A percentile compares a stretch with the other conserved stretches of the same genome.
Conservation (phyloP, 352 stramenopile genomes). For the Pythium sp. region DNA sequence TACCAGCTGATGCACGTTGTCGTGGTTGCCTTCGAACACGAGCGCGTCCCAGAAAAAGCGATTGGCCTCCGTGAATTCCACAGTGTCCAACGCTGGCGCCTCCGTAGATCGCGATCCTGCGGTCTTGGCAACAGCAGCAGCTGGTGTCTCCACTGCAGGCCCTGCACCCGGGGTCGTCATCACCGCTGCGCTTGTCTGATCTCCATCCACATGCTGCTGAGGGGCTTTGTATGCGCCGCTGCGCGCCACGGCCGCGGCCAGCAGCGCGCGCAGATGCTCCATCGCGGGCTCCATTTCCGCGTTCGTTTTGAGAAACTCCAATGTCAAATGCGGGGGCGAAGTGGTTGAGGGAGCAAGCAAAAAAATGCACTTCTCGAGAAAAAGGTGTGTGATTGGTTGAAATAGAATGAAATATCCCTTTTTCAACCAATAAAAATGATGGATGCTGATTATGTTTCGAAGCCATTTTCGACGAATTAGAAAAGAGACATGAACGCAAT, state of each 20-base stretch:
- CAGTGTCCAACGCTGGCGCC: slow-evolving; percentile 17
- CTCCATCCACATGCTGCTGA: neutral
- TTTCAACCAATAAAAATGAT: slow-evolving; percentile 3
- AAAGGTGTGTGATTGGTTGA: neutral
- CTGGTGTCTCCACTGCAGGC: neutral
- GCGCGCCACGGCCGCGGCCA: slow-evolving; percentile 35
- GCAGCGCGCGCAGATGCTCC: slow-evolving; percentile 41
- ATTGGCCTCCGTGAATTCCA: slow-evolving; percentile 34
- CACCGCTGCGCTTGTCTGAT: neutral
- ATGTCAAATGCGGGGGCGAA: neutral
- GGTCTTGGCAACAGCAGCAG: slow-evolving; percentile 4
- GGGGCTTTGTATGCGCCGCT: slow-evolving; percentile 14
- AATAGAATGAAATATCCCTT: neutral
- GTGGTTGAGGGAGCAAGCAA: neutral
- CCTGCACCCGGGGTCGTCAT: neutral
- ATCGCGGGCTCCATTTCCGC: slow-evolving; percentile 35
- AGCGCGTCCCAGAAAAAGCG: slow-evolving; percentile 52
- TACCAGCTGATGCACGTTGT: slow-evolving; percentile 19
- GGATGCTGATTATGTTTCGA: neutral
- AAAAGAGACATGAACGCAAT: neutral
- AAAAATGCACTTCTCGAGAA: neutral
- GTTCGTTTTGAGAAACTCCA: slow-evolving; percentile 13
- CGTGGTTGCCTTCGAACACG: slow-evolving; percentile 18
- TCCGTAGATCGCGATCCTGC: slow-evolving; percentile 9
- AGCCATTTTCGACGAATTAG: neutral